A percentile compares a stretch with the other conserved stretches of the same genome.
phyloP scores from a whole-genome alignment of 2,329 filamentous ascomycete genomes.

The Penicillium italicum region DNA sequence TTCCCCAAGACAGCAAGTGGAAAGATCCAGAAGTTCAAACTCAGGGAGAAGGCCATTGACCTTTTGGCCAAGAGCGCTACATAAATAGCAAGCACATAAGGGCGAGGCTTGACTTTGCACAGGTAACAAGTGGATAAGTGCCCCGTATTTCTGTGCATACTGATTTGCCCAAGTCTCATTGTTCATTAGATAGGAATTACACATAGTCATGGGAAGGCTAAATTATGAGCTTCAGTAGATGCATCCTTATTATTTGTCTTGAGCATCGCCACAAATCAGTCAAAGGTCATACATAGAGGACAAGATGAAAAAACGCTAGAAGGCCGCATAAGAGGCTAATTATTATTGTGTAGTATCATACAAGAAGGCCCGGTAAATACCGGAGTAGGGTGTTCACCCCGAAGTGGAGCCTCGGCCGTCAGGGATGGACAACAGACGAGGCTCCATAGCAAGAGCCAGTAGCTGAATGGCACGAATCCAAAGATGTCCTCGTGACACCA shows the following conservation, averaged over 20 bases:
- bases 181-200: not conserved
- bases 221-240: not conserved
- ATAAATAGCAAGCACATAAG: not conserved
- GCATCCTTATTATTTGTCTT: not conserved
- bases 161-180: not conserved
- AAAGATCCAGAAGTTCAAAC: conserved; percentile 93
- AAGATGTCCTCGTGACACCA: not conserved
- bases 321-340: not conserved
- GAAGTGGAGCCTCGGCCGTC: not conserved
- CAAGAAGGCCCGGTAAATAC: not conserved
- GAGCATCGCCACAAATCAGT: not conserved
- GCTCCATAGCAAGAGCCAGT: not conserved
- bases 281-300: not conserved
- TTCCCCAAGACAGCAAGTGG: conserved; percentile 94
- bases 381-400: not conserved
- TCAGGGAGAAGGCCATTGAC: conserved; percentile 63
- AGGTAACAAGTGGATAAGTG: not conserved
- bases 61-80: conserved; percentile 39
- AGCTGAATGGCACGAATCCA: not conserved
- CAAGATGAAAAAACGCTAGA: not conserved
- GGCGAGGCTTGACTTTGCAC: not conserved
- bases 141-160: not conserved
- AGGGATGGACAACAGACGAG: not conserved
- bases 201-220: not conserved
- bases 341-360: not conserved